These are phyloP conservation scores for Millerozyma acaciae DNA, from an alignment of 805 yeast genomes.

Conservation along the genomic window DNA sequence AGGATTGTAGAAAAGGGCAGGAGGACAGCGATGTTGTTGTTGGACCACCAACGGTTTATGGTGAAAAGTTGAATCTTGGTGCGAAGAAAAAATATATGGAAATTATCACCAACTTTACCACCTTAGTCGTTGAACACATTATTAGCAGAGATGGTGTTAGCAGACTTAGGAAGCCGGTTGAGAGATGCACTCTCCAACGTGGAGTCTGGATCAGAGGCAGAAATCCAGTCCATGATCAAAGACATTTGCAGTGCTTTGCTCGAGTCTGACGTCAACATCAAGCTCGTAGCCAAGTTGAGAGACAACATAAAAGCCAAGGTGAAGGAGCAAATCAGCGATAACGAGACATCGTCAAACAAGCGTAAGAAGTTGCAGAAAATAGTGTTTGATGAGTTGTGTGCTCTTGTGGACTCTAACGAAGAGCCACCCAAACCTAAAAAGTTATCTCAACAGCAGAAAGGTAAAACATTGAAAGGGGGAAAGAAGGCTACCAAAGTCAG, in stretches of 20 bases:
- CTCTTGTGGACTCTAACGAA: slow-evolving; percentile 70
- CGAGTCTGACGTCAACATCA: slow-evolving; percentile 92
- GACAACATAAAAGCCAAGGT: slow-evolving; percentile 50
- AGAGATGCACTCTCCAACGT: slow-evolving; percentile 41
- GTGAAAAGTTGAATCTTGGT: no score
- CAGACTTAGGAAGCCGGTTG: slow-evolving; percentile 42
- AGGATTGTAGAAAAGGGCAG: no score
- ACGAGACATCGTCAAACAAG: slow-evolving; percentile 55
- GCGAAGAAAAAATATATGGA: no score
- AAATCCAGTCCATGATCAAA: slow-evolving; percentile 58
- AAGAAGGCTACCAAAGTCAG: slow-evolving; percentile 18
- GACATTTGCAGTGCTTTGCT: slow-evolving; percentile 86
- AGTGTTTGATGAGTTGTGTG: slow-evolving; percentile 88
- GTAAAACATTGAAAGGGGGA: slow-evolving; percentile 25
- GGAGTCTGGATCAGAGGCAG: slow-evolving; percentile 37
- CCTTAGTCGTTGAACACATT: background rate
- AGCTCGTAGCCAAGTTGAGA: slow-evolving; percentile 72
- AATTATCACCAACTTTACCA: no score
- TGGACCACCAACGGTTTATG: no score
- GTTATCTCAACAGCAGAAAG: slow-evolving; percentile 31
- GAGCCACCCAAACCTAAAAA: slow-evolving; percentile 79
- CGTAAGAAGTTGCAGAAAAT: slow-evolving; percentile 86
- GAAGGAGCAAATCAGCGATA: slow-evolving; percentile 50
- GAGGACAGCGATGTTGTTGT: no score
- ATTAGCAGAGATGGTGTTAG: slow-evolving; percentile 43